Evolutionary conservation across 2,329 filamentous ascomycete genomes (phyloP).

Genomic region (Rhinocladiella similis): DNA sequence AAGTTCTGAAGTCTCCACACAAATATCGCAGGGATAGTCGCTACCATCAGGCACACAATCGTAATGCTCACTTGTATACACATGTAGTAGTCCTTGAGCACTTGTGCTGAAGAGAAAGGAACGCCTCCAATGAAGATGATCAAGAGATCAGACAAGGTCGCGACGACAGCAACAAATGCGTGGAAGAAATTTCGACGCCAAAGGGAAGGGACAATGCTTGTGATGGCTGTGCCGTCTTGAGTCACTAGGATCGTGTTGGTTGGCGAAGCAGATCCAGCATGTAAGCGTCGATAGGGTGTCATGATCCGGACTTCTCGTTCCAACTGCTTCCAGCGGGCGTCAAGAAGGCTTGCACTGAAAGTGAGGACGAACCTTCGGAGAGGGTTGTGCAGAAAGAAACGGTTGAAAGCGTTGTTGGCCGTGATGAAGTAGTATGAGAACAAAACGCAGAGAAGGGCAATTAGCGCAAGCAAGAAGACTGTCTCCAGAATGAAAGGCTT

Average conservation of each 20-base stretch:
- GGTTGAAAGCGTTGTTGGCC: constrained; percentile 13
- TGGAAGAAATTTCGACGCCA: constrained; percentile 19
- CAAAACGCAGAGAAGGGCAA: constrained; percentile 16
- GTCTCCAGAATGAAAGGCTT: constrained; percentile 2
- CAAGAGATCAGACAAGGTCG: constrained; percentile 19
- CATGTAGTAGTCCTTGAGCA: constrained; percentile 8
- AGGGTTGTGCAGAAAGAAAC: constrained; percentile 19
- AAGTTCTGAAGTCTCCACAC: constrained; percentile 11
- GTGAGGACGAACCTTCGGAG: constrained; percentile 13
- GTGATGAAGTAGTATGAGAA: constrained; percentile 18
- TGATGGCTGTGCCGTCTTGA: constrained; percentile 11
- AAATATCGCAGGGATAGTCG: constrained; percentile 13
- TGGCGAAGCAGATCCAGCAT: constrained; percentile 1
- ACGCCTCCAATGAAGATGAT: constrained; percentile 22
- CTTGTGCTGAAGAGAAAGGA: constrained; percentile 17
- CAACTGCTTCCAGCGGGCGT: constrained; percentile 11
- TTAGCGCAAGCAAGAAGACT: constrained; percentile 9
- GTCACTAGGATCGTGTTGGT: constrained; percentile 9
- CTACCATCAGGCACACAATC: constrained; percentile 14
- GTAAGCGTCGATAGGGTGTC: constrained; percentile 19
- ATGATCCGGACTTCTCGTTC: constrained; percentile 21
- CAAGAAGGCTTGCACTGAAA: constrained; percentile 9
- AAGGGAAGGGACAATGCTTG: constrained; percentile 8
- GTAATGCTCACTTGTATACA: constrained; percentile 15
- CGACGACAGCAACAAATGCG: constrained; percentile 15